Evolutionary conservation across 1,284 basidiomycete genomes (phyloP), one percentile per base, ranked within the genome.

Genomic region (Peniophora sp.): DNA sequence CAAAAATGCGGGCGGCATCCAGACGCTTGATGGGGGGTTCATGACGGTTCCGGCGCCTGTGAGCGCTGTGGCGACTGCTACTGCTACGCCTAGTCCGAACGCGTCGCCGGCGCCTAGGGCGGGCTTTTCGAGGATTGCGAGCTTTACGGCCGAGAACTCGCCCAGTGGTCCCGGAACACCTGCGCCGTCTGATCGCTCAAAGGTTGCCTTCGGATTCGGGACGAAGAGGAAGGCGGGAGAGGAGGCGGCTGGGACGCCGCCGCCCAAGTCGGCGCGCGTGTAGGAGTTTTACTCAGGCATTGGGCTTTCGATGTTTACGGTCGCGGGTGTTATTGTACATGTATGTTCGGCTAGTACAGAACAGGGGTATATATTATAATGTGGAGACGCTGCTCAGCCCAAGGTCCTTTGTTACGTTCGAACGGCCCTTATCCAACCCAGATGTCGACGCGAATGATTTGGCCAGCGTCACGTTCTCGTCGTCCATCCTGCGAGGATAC

Each of bases 221-320:
- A 69, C 71, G 47, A 91, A 91, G 72, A 72, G 88, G 58, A 91
- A 90, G 64, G 85, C 85, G 2, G 76, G 66, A 3, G 83, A 83
- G 41, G 87, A 89, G 50, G 65, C 69, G 14, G 58, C 62, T 32
- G 74, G 68, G 35, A 71, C 70, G 5, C 76, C 75, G 2, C 67
- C 75, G 9, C 58, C 71, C 32, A 79, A 79, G 60, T 64, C 62
- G 32, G 54, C 53, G 3, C 46, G 54, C 27, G 47, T 35, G 11
- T 55, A 35, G 32, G 24, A 15, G 18, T 15, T 20, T 17, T 32
- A 3, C 23, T 36, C 20, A 8, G 8, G 22, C 20, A 10, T 20
- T 45, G 20, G 10, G 14, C 6, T 20, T 12, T 32, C 6, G 5
- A 32, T 5, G 12, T 32, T 32, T 12, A 32, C 12, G n/a, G 37